phyloP scores from a whole-genome alignment of 352 stramenopile genomes.

The Pythium rishiriense region DNA sequence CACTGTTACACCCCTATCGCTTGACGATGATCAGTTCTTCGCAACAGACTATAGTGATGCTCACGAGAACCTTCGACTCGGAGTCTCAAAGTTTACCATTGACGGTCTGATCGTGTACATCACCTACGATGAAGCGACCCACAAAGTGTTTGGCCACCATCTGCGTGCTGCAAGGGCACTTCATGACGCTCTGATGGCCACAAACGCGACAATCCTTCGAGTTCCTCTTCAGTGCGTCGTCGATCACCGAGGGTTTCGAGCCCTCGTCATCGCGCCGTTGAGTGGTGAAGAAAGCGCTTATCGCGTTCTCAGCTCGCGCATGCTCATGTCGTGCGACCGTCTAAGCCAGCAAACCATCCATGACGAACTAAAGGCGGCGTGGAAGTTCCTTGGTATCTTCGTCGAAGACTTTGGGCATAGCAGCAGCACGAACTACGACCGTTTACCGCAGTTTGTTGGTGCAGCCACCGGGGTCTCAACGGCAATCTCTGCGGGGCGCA shows the following conservation, averaged over 20 bases:
- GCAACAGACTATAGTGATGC: constrained; percentile 33
- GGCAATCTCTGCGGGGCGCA: background rate
- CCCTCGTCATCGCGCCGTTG: constrained; percentile 39
- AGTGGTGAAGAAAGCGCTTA: background rate
- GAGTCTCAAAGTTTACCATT: constrained; percentile 33
- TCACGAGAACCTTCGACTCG: background rate
- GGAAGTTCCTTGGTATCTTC: constrained; percentile 7
- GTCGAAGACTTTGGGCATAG: background rate
- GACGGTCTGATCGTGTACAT: constrained; percentile 47
- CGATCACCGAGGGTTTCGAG: constrained; percentile 60
- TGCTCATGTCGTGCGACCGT: background rate
- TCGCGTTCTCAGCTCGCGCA: constrained; percentile 24
- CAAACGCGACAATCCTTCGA: constrained; percentile 18
- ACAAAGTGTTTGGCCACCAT: constrained; percentile 50
- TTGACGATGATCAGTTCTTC: constrained; percentile 40
- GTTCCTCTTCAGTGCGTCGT: constrained; percentile 61
- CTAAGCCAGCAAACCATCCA: background rate
- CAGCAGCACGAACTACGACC: background rate
- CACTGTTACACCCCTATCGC: constrained; percentile 15
- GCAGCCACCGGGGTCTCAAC: background rate
- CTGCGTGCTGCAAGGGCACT: constrained; percentile 44
- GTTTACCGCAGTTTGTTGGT: constrained; percentile 8
- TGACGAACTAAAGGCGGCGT: background rate
- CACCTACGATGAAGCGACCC: background rate
- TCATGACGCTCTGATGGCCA: constrained; percentile 19